phyloP scores from a whole-genome alignment of 176 grass and related monocot genomes.

The Canna indica region DNA sequence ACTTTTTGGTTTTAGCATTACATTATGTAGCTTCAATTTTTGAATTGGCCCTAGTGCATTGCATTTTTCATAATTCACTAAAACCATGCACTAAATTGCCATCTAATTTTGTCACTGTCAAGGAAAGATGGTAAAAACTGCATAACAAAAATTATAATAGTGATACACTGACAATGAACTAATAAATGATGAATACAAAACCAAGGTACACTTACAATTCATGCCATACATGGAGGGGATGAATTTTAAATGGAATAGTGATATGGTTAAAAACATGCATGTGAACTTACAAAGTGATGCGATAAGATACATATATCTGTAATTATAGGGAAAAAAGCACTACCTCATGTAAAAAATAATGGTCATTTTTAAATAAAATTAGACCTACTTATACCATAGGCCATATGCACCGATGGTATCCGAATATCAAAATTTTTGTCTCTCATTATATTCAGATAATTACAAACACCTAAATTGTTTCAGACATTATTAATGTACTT shows the following conservation, averaged over 20 bases:
- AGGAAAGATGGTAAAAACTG: neutral
- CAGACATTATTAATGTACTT: neutral
- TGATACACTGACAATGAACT: neutral
- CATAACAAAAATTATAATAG: constrained; percentile 4
- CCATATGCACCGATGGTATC: neutral
- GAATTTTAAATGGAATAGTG: no score
- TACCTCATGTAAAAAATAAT: no score
- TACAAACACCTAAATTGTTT: neutral
- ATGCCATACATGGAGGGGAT: neutral
- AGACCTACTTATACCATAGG: neutral
- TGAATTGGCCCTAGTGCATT: neutral
- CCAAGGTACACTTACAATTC: neutral
- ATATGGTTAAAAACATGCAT: no score
- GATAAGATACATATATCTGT: no score
- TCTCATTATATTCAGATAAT: neutral
- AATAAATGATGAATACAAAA: neutral
- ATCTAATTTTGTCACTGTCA: neutral
- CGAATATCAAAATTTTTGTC: neutral
- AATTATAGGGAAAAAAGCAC: no score
- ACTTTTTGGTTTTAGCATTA: neutral
- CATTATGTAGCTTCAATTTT: no score
- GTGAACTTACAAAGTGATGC: no score
- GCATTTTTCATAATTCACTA: neutral
- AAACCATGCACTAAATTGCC: neutral
- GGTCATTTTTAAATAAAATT: neutral